These are phyloP conservation scores for Venturiaceae sp. DNA, from an alignment of 2,329 filamentous ascomycete genomes.

Conservation along the genomic window DNA sequence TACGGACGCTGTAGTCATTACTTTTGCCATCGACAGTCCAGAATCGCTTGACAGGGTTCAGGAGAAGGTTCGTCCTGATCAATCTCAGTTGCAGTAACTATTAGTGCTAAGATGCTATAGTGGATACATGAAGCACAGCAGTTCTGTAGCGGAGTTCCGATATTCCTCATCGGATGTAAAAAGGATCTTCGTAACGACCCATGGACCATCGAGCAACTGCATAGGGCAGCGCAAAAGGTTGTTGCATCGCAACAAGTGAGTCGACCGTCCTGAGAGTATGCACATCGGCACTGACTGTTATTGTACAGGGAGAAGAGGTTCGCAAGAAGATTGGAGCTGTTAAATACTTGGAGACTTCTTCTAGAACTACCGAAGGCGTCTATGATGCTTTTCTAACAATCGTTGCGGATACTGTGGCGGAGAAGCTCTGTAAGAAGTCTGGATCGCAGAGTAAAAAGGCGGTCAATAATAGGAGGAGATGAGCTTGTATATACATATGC, in stretches of 20 bases:
- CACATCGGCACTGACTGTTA: not conserved
- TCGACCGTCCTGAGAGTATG: not conserved
- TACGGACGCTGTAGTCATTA: not conserved
- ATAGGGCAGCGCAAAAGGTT: not conserved
- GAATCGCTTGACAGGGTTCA: not conserved
- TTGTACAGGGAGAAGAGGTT: not conserved
- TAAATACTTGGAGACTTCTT: not conserved
- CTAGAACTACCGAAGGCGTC: not conserved
- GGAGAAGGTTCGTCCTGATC: not conserved
- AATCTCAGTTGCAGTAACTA: not conserved
- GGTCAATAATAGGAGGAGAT: too few relatives aligned
- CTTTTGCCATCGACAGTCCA: not conserved
- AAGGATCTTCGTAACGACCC: not conserved
- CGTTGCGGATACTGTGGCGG: too few relatives aligned
- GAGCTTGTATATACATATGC: too few relatives aligned
- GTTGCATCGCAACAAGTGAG: not conserved
- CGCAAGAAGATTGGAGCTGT: not conserved
- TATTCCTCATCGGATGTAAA: not conserved
- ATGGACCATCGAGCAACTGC: not conserved
- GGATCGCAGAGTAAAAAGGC: too few relatives aligned
- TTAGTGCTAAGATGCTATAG: not conserved
- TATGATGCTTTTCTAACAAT: too few relatives aligned
- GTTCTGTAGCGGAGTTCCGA: not conserved
- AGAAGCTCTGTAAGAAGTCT: too few relatives aligned
- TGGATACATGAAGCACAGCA: not conserved